Conservation (phyloP, 164 flowering plant species). For the Vitis amurensis region DNA sequence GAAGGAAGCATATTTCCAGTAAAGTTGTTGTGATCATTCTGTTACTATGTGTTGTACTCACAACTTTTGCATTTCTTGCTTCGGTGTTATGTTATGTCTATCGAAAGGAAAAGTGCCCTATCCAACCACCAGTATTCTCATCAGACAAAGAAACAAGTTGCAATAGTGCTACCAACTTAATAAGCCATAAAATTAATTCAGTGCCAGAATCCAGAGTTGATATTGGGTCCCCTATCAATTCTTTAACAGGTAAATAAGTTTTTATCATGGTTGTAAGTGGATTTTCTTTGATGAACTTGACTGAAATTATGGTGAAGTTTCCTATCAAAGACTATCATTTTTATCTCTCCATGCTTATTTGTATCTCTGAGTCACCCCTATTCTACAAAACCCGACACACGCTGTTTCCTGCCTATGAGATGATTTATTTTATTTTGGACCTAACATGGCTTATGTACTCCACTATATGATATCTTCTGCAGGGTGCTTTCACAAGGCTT, state of each 20-base stretch:
- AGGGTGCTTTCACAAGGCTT: slow-evolving; percentile 65
- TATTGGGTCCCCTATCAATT: slow-evolving; percentile 31
- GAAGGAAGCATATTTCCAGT: slow-evolving; percentile 46
- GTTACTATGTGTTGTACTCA: slow-evolving; percentile 52
- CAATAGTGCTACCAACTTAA: slow-evolving; percentile 71
- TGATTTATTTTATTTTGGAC: neutral
- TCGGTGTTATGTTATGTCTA: slow-evolving; percentile 53
- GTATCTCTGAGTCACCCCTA: neutral
- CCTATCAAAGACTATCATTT: neutral
- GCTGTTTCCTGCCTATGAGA: too few species aligned
- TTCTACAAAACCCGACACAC: too few species aligned
- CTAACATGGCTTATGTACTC: neutral
- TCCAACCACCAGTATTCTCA: slow-evolving; percentile 45
- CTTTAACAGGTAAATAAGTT: slow-evolving; percentile 45
- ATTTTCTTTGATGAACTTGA: neutral
- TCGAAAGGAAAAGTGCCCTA: slow-evolving; percentile 47
- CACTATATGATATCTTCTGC: slow-evolving; percentile 19
- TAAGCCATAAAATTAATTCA: slow-evolving; percentile 48
- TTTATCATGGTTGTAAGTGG: neutral
- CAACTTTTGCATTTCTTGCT: slow-evolving; percentile 62
- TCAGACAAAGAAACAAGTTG: slow-evolving; percentile 70
- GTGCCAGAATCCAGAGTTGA: slow-evolving; percentile 35
- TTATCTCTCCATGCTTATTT: neutral
- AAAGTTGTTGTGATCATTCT: slow-evolving; percentile 60
- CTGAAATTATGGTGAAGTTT: neutral